Base-by-base conservation (phyloP, 2,329 filamentous ascomycete species). In the Biscogniauxia sp. region DNA sequence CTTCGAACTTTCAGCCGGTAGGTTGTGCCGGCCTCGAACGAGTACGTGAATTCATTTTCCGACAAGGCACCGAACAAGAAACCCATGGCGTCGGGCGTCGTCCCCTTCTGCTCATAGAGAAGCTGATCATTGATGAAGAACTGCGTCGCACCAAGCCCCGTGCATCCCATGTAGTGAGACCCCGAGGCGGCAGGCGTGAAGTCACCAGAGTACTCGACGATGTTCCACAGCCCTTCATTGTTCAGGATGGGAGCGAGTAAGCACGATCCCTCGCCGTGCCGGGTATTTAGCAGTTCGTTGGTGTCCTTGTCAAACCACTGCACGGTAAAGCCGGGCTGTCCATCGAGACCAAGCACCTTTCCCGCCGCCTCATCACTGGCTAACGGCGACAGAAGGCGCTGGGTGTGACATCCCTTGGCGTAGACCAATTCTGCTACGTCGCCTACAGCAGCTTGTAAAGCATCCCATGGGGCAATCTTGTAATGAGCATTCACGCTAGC, bases 31-130 rank as follows among this genome's bases (percentile, higher is more conserved):
- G 64, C 70, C 3, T 62, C 54, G 4, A 73, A 73, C 13, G 69
- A 58, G 8, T 74, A 59, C 5, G 64, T 61, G 52, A 73, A 63
- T 58, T 74, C 71, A 23, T 73, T 66, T 61, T 75, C 72, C 2
- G 69, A 67, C n/a, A 69, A 68, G 1, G 70, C 64, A 6, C 67
- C 69, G 57, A 76, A 75, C 0, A 76, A 63, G 59, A 74, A 74
- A 4, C 74, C 73, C 74, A 76, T 76, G 9, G 72, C 68, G 51
- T 76, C 74, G 1, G 60, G 61, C 32, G 68, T 70, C 56, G 72
- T 72, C 8, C 70, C 67, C 23, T 62, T 70, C 60, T 76, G 74
- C 52, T 75, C 71, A 26, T 66, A 71, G 49, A 74, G 61, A 2
- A 72, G 53, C 59, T 74, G 64, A 19, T 67, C 72, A 53, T 76